A percentile compares a stretch with the other conserved stretches of the same genome.
Conservation (phyloP, 1,284 basidiomycete species). For the Cerrena zonata region DNA sequence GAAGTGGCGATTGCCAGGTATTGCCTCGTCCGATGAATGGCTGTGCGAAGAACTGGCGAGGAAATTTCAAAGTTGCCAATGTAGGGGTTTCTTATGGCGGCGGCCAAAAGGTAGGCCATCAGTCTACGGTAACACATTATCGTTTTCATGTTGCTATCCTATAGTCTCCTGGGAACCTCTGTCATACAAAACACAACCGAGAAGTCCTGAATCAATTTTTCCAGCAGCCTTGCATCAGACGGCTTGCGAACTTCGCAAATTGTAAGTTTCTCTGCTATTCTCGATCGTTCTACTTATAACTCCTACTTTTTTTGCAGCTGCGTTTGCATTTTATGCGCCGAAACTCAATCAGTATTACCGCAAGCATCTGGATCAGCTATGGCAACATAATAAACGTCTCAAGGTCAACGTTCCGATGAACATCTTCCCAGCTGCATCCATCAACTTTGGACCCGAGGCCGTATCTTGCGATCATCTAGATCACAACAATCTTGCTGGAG, state of each 20-base stretch:
- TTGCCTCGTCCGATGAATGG: neutral
- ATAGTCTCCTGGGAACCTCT: too few relatives aligned
- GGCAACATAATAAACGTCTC: neutral
- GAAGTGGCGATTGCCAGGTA: neutral
- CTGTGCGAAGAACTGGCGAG: conserved; percentile 7
- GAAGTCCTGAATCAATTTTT: neutral
- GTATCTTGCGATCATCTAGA: conserved; percentile 16
- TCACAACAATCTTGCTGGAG: conserved; percentile 16
- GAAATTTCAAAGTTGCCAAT: conserved; percentile 4
- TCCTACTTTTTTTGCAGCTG: neutral
- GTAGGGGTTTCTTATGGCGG: conserved; percentile 14
- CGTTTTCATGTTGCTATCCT: too few relatives aligned
- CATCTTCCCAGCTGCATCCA: conserved; percentile 9
- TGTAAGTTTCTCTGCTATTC: neutral
- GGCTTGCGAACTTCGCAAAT: neutral
- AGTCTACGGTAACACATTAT: too few relatives aligned
- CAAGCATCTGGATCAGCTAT: neutral
- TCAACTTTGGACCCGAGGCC: conserved; percentile 19
- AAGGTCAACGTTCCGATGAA: conserved; percentile 1
- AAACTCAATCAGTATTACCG: conserved; percentile 9
- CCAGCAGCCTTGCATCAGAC: neutral
- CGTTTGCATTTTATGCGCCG: conserved; percentile 9
- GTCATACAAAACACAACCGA: neutral
- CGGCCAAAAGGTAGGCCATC: conserved; percentile 10
- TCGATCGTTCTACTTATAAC: neutral